phyloP scores from a whole-genome alignment of 306 rosid species.

The Malus sieversii region DNA sequence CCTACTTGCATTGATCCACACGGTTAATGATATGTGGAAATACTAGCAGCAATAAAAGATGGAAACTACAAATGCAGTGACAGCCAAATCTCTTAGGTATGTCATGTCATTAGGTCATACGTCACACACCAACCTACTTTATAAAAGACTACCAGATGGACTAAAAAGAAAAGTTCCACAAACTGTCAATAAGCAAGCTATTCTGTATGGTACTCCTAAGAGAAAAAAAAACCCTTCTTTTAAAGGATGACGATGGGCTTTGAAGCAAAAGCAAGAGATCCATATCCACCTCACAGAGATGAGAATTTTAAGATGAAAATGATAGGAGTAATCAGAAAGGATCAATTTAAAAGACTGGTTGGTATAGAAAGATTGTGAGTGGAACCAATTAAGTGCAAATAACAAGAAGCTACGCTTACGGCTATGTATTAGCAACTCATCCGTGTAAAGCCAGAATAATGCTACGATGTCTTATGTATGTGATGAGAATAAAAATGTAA shows the following conservation, averaged over 20 bases:
- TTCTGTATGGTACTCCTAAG: background rate
- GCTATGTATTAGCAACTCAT: background rate
- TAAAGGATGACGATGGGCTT: background rate
- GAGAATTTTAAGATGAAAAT: background rate
- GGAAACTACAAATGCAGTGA: background rate
- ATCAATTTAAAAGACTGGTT: background rate
- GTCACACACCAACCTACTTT: background rate
- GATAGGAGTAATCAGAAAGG: background rate
- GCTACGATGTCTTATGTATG: no score
- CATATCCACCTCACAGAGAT: background rate
- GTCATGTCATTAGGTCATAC: background rate
- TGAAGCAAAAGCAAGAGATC: background rate
- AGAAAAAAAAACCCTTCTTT: background rate
- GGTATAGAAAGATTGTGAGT: background rate
- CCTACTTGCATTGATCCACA: background rate
- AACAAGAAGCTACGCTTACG: background rate
- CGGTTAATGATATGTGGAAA: background rate
- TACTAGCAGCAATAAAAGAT: background rate
- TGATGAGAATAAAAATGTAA: background rate
- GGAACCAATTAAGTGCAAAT: background rate
- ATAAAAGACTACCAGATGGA: background rate
- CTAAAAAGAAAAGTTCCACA: background rate
- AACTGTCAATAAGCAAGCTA: background rate
- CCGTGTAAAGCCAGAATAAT: background rate
- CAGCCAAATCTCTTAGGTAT: background rate